Conservation (phyloP, 805 yeast species). For the Brettanomyces nanus region DNA sequence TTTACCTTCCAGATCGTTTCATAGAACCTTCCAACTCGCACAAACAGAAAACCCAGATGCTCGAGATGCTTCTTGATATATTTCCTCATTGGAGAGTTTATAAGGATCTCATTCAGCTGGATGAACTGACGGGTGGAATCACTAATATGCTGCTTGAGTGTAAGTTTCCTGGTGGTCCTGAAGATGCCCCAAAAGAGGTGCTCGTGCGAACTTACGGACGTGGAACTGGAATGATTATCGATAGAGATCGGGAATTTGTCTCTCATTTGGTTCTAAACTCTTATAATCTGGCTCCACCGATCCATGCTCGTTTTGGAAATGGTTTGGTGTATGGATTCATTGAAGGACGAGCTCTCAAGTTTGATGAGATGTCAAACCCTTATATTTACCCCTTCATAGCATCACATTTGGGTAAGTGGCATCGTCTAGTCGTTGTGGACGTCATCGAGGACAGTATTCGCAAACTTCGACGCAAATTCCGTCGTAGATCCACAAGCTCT, state of each 20-base stretch:
- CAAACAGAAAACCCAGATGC: constrained; percentile 28
- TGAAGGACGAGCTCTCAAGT: constrained; percentile 53
- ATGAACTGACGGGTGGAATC: constrained; percentile 52
- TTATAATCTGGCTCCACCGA: constrained; percentile 56
- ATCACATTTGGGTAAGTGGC: constrained; percentile 65
- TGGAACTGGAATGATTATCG: constrained; percentile 65
- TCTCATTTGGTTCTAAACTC: constrained; percentile 58
- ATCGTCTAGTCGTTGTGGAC: constrained; percentile 36
- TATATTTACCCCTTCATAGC: constrained; percentile 51
- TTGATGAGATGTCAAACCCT: constrained; percentile 42
- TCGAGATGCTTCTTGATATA: constrained; percentile 30
- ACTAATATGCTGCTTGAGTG: constrained; percentile 53
- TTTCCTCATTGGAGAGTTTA: constrained; percentile 31
- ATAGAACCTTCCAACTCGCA: constrained; percentile 26
- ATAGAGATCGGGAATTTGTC: constrained; percentile 65
- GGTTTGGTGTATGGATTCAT: constrained; percentile 67
- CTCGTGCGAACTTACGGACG: constrained; percentile 67
- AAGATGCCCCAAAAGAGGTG: constrained; percentile 27
- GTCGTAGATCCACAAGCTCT: constrained; percentile 1
- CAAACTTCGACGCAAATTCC: constrained; percentile 26
- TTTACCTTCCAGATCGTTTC: constrained; percentile 38
- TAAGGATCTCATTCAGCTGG: constrained; percentile 25
- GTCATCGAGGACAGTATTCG: constrained; percentile 40
- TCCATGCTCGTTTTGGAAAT: constrained; percentile 60
- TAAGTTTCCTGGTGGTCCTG: constrained; percentile 9